These are phyloP conservation scores for Cystofilobasidium ferigula DNA, from an alignment of 768 basidiomycete species.

Conservation along the genomic window DNA sequence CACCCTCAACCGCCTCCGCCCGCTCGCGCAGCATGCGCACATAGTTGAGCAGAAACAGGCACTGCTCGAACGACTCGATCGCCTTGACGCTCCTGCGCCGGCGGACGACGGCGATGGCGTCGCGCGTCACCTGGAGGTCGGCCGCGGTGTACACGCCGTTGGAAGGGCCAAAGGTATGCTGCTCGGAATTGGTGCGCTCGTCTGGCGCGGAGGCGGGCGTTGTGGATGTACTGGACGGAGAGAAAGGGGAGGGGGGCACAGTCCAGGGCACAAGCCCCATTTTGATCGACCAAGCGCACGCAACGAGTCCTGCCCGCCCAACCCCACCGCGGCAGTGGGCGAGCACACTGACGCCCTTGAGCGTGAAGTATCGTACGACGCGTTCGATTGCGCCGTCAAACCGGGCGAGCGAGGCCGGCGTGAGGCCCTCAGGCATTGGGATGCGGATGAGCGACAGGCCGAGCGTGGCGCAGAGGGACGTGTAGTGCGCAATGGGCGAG, in stretches of 20 bases:
- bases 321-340: slow-evolving; percentile 92
- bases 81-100: slow-evolving; percentile 74
- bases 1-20: background rate
- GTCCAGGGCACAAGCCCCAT: slow-evolving; percentile 64
- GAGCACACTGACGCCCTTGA: slow-evolving; percentile 58
- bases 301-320: slow-evolving; percentile 81
- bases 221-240: slow-evolving; percentile 5
- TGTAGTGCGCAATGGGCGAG: slow-evolving; percentile 51
- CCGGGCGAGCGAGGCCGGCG: slow-evolving; percentile 50
- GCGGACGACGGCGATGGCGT: slow-evolving; percentile 61
- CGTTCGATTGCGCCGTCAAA: slow-evolving; percentile 58
- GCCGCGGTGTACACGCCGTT: background rate
- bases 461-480: background rate
- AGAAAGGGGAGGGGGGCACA: slow-evolving; percentile 41
- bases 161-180: background rate
- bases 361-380: slow-evolving; percentile 60
- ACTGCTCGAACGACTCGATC: slow-evolving; percentile 89
- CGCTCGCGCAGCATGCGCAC: slow-evolving; percentile 16
- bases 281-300: slow-evolving; percentile 84
- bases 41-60: slow-evolving; percentile 35
- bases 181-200: background rate
- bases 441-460: slow-evolving; percentile 43
- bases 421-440: slow-evolving; percentile 80
- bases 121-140: slow-evolving; percentile 54
- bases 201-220: background rate